Conservation (phyloP, 768 basidiomycete genomes). For the Auricularia cornea region DNA sequence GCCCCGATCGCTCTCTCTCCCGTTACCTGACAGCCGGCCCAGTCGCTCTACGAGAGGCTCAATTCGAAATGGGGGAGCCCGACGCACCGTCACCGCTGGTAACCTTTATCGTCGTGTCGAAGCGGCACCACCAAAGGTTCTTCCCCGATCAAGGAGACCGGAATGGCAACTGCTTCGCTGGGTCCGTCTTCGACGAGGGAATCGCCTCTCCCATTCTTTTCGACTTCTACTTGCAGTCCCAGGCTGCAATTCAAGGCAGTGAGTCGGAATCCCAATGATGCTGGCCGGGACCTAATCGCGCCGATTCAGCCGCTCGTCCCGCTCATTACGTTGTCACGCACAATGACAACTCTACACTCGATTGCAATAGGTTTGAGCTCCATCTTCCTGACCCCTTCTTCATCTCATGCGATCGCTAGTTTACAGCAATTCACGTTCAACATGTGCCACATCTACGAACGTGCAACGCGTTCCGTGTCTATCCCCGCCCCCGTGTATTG, state of each 20-base stretch:
- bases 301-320: slow-evolving; percentile 45
- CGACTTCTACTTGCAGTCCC: slow-evolving; percentile 52
- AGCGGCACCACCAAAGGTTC: slow-evolving; percentile 50
- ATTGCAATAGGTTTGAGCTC: not conserved
- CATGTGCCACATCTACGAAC: slow-evolving; percentile 46
- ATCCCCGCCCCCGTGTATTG: slow-evolving; percentile 57
- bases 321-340: slow-evolving; percentile 48
- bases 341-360: slow-evolving; percentile 21
- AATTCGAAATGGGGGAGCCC: not conserved
- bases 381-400: not conserved
- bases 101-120: slow-evolving; percentile 54
- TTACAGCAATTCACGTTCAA: slow-evolving; percentile 41
- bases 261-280: slow-evolving; percentile 6
- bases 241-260: slow-evolving; percentile 43
- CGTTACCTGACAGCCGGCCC: not conserved
- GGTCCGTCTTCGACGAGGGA: slow-evolving; percentile 39
- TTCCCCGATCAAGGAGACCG: slow-evolving; percentile 26
- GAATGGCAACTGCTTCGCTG: slow-evolving; percentile 41
- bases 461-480: slow-evolving; percentile 48
- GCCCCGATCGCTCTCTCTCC: not conserved
- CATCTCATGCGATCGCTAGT: slow-evolving; percentile 20
- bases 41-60: not conserved
- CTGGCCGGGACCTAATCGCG: not conserved
- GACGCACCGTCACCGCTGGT: slow-evolving; percentile 28
- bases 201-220: slow-evolving; percentile 29